Evolutionary conservation across 805 yeast species (phyloP).

Genomic region (Metschnikowia lachancei): DNA sequence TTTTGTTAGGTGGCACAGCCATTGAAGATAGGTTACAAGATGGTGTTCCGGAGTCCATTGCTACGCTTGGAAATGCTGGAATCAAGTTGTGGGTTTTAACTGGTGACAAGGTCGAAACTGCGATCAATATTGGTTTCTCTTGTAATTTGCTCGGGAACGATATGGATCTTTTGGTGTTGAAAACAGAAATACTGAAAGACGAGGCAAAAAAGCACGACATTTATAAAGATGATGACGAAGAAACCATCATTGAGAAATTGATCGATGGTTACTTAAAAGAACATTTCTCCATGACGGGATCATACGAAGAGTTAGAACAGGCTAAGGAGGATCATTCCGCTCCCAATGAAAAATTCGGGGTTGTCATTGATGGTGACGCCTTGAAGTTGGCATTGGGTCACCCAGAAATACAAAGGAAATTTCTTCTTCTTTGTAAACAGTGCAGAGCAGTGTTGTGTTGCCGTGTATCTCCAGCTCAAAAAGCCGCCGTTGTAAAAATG

Average conservation of each 20-base stretch:
- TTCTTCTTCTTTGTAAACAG: slow-evolving; percentile 68
- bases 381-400: slow-evolving; percentile 45
- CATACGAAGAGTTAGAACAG: slow-evolving; percentile 48
- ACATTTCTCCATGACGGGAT: slow-evolving; percentile 59
- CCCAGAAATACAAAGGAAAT: slow-evolving; percentile 42
- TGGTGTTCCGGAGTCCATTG: slow-evolving; percentile 82
- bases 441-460: slow-evolving; percentile 80
- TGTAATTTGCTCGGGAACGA: slow-evolving; percentile 74
- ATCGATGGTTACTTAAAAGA: slow-evolving; percentile 52
- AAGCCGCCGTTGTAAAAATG: slow-evolving; percentile 68
- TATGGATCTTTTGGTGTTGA: slow-evolving; percentile 69
- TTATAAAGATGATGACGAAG: slow-evolving; percentile 18
- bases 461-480: slow-evolving; percentile 81
- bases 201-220: slow-evolving; percentile 25
- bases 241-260: slow-evolving; percentile 44
- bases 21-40: slow-evolving; percentile 83
- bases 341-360: slow-evolving; percentile 55
- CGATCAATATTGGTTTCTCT: slow-evolving; percentile 82
- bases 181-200: slow-evolving; percentile 28
- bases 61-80: slow-evolving; percentile 68
- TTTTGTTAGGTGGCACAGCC: slow-evolving; percentile 77
- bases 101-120: slow-evolving; percentile 89
- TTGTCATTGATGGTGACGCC: slow-evolving; percentile 71
- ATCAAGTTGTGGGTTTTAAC: slow-evolving; percentile 83
- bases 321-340: slow-evolving; percentile 65